Evolutionary conservation across 495 filamentous ascomycete genomes (phyloP).

Genomic region (Aspergillus biplanus): DNA sequence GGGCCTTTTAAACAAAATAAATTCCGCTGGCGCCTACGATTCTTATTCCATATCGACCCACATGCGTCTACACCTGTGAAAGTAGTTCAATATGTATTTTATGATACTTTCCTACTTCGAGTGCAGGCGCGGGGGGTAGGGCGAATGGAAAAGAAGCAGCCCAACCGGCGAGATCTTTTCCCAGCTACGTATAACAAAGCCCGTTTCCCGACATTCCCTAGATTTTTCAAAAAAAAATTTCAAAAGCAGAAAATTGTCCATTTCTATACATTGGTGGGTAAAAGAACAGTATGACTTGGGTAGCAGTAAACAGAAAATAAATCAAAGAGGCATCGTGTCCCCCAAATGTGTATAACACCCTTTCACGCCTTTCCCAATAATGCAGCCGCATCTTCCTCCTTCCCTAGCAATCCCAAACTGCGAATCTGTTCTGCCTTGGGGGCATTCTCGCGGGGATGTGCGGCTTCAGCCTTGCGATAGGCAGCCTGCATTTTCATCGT

Average conservation of each 20-base stretch:
- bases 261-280: slow-evolving; percentile 48
- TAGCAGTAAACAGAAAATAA: slow-evolving; percentile 30
- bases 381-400: slow-evolving; percentile 76
- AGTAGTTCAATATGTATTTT: no score
- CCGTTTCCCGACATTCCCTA: no score
- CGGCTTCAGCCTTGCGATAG: slow-evolving; percentile 79
- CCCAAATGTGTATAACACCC: slow-evolving; percentile 22
- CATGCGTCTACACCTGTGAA: no score
- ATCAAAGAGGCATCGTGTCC: slow-evolving; percentile 32
- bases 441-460: slow-evolving; percentile 74
- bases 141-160: no score
- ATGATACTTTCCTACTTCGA: no score
- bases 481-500: slow-evolving; percentile 78
- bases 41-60: background rate
- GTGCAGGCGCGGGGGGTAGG: no score
- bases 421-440: slow-evolving; percentile 77
- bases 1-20: background rate
- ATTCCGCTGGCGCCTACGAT: background rate
- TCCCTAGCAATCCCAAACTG: slow-evolving; percentile 78
- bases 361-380: slow-evolving; percentile 50
- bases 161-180: no score
- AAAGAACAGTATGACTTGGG: slow-evolving; percentile 35
- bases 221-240: no score
- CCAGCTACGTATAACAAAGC: no score
- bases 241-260: slow-evolving; percentile 23